Conservation (phyloP, 2,329 filamentous ascomycete species). For the Plectosphaerella plurivora region DNA sequence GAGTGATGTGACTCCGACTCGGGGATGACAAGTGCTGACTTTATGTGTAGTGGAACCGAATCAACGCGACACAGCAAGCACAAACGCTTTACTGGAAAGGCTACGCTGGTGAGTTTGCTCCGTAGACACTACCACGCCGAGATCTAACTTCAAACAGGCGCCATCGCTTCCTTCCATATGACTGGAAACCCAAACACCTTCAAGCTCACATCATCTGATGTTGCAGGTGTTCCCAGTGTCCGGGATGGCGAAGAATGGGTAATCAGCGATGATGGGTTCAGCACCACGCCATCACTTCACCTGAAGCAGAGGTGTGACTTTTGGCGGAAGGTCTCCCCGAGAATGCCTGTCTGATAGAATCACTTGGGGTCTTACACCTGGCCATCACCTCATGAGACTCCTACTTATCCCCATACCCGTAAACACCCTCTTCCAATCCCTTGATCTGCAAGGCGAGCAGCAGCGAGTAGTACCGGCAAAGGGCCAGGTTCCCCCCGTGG, state of each 20-base stretch:
- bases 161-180: constrained; percentile 56
- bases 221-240: constrained; percentile 40
- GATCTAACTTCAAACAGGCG: constrained; percentile 31
- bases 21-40: not conserved
- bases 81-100: constrained; percentile 51
- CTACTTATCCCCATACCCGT: constrained; percentile 3
- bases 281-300: too few relatives aligned
- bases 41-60: constrained; percentile 41
- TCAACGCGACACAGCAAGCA: constrained; percentile 46
- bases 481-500: constrained; percentile 28
- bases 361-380: too few relatives aligned
- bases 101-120: constrained; percentile 23
- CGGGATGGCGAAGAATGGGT: constrained; percentile 43
- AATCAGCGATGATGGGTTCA: constrained; percentile 21
- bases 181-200: constrained; percentile 54
- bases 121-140: not conserved
- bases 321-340: too few relatives aligned
- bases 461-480: constrained; percentile 27
- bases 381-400: too few relatives aligned
- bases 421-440: constrained; percentile 9
- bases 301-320: too few relatives aligned
- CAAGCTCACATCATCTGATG: constrained; percentile 42
- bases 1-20: constrained; percentile 13
- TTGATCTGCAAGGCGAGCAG: constrained; percentile 23
- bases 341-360: too few relatives aligned